Evolutionary conservation across 1,284 basidiomycete species (phyloP), one percentile per base, ranked within the genome.

Genomic region (Fistulinella cinereoalba): DNA sequence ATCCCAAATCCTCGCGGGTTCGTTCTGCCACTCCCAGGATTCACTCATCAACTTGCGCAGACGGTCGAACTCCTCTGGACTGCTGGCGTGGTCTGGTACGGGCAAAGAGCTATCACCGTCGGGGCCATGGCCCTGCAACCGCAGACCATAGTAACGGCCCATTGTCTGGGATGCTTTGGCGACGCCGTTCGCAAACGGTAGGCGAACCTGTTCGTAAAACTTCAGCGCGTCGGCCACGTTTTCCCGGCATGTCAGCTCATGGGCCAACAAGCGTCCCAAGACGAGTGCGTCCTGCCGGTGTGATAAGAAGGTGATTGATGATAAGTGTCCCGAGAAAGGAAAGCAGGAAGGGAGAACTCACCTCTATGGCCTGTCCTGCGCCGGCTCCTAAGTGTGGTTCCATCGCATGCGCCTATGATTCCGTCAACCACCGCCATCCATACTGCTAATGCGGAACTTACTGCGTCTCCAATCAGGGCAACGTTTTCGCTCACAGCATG

Each of bases 171-270:
- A 33, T 33, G 8, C 8, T 33, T 33, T n/a, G 32, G 16, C n/a
- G 32, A 33, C 12, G 32, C 18, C 16, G 32, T 33, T 33, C 18
- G 32, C 32, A 19, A 33, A 16, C 6, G n/a, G 32, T 11, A 33
- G 9, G 16, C 32, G 32, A 18, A 33, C 32, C 12, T 33, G 16
- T n/a, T n/a, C 66, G 54, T 49, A 77, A 72, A 38, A 88, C 72
- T 41, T 67, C 59, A 32, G 71, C 66, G 11, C 75, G 50, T 72
- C 78, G 57, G 85, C 68, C 47, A 71, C 81, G 21, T 70, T 12
- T 70, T 74, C 11, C 74, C 69, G 3, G 81, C 65, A 4, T 80
- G 80, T 0, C 77, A 78, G 50, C 18, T n/a, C 6, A 60, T 44
- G 29, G 46, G 40, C 72, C 73, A 3, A 75, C 68, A 27, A 86